Evolutionary conservation across 2,329 filamentous ascomycete genomes (phyloP).

Genomic region (Fusarium piperis): DNA sequence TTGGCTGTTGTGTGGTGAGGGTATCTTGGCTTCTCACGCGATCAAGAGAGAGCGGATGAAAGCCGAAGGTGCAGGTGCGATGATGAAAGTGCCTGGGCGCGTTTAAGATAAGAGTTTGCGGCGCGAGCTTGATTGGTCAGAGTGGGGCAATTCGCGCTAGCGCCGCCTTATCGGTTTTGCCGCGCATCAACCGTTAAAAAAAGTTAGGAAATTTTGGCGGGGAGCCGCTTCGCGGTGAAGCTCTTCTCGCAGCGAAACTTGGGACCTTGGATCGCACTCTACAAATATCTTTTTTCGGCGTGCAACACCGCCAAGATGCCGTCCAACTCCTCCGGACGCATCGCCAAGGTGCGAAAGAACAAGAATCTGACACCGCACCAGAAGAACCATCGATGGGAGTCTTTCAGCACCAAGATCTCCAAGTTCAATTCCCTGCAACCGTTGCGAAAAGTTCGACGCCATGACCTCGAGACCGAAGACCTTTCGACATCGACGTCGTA

Average conservation of each 20-base stretch:
- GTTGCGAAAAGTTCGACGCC: constrained; percentile 85
- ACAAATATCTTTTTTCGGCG: constrained; percentile 38
- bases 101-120: constrained; percentile 49
- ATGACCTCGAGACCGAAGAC: constrained; percentile 84
- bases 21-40: constrained; percentile 4
- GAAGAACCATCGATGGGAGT: constrained; percentile 89
- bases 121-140: constrained; percentile 45
- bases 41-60: constrained; percentile 11
- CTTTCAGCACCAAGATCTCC: constrained; percentile 88
- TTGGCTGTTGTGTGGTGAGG: constrained; percentile 16
- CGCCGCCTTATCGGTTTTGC: constrained; percentile 49
- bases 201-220: constrained; percentile 46
- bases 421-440: constrained; percentile 92
- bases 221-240: constrained; percentile 37
- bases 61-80: constrained; percentile 17
- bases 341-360: constrained; percentile 74
- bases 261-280: constrained; percentile 31
- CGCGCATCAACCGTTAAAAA: constrained; percentile 48
- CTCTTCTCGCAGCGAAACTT: constrained; percentile 32
- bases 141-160: constrained; percentile 19
- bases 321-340: constrained; percentile 71
- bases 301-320: constrained; percentile 62
- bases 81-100: constrained; percentile 33
- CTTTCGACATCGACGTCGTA: constrained; percentile 83
- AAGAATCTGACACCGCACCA: constrained; percentile 78